Base-by-base conservation (phyloP, 441 rosid species). In the Euphorbia celastroides region DNA sequence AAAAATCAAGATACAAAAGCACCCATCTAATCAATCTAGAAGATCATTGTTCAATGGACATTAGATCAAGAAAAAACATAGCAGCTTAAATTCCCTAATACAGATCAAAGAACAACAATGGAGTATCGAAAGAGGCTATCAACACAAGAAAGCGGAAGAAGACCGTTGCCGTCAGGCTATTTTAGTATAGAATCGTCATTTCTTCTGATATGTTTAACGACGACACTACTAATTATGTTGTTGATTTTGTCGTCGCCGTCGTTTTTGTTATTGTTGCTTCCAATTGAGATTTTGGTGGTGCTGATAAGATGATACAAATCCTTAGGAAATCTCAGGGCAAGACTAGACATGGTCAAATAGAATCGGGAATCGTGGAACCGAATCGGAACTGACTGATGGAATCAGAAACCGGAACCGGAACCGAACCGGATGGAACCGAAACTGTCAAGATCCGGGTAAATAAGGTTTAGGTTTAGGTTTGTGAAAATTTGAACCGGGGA, bases 191-290 rank as follows among this genome's bases (percentile, higher is more conserved):
- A 86, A 38, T 83, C 98, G 7, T 60, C 86, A 75, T 67, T 86
- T 38, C 20, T 90, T 72, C 86, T 93, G 51, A 34, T 83, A 10
- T 80, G 93, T 70, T 80, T 90, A 27, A 87, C 98, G 4, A 91
- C 83, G 5, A 90, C 92, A 0, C 75, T 93, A 72, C 79, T 93
- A 76, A 79, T 93, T 65, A 81, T 93, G 19, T 97, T 97, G 2
- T 70, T 93, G 86, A 75, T 93, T 44, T 88, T 93, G 2, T 96
- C 97, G 0, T 96, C 97, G 1, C 98, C 98, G 2, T 97, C 98
- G 0, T 87, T 87, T 67, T 67, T 90, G 90, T 62, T 93, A 60
- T 88, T 93, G 46, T 70, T 93, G 74, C 78, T 93, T 65, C 97
- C 98, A 3, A 79, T 93, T 42, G 88, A 75, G 66, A 90, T 93